Percentiles rank a stretch among this genome's conserved stretches.
Conservation (phyloP, 345 rosid species). For the Eucalyptus pauciflora region DNA sequence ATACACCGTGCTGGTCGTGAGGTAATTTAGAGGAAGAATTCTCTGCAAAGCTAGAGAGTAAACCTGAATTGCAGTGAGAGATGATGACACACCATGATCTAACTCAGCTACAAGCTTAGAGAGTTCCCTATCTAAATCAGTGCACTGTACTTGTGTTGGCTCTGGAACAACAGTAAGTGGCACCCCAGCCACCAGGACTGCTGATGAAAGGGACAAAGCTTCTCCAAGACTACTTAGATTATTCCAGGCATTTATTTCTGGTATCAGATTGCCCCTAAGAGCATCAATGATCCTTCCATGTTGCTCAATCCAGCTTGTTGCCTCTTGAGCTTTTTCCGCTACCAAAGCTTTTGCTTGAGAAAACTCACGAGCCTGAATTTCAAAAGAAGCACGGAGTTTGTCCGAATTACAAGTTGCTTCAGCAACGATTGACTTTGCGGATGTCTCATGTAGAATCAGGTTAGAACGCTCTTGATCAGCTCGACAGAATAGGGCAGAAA, state of each 20-base stretch:
- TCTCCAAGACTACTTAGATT: slow-evolving; percentile 33
- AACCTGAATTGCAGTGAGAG: slow-evolving; percentile 43
- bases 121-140: slow-evolving; percentile 72
- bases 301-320: slow-evolving; percentile 75
- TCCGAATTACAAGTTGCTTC: slow-evolving; percentile 64
- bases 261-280: slow-evolving; percentile 53
- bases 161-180: slow-evolving; percentile 89
- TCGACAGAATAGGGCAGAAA: slow-evolving; percentile 50
- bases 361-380: slow-evolving; percentile 70
- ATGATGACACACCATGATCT: slow-evolving; percentile 61
- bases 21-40: slow-evolving; percentile 73
- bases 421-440: slow-evolving; percentile 72
- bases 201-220: slow-evolving; percentile 66
- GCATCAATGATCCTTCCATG: slow-evolving; percentile 80
- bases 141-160: slow-evolving; percentile 83
- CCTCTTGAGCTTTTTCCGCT: slow-evolving; percentile 79
- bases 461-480: slow-evolving; percentile 82
- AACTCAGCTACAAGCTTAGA: slow-evolving; percentile 54
- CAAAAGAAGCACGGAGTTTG: slow-evolving; percentile 54
- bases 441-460: slow-evolving; percentile 59
- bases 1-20: slow-evolving; percentile 56
- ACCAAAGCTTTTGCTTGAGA: slow-evolving; percentile 63
- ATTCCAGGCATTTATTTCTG: slow-evolving; percentile 41
- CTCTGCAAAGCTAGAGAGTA: slow-evolving; percentile 76
- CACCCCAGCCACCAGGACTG: slow-evolving; percentile 69